Evolutionary conservation across 2,329 filamentous ascomycete species (phyloP).

Genomic region (Geosmithia flava): DNA sequence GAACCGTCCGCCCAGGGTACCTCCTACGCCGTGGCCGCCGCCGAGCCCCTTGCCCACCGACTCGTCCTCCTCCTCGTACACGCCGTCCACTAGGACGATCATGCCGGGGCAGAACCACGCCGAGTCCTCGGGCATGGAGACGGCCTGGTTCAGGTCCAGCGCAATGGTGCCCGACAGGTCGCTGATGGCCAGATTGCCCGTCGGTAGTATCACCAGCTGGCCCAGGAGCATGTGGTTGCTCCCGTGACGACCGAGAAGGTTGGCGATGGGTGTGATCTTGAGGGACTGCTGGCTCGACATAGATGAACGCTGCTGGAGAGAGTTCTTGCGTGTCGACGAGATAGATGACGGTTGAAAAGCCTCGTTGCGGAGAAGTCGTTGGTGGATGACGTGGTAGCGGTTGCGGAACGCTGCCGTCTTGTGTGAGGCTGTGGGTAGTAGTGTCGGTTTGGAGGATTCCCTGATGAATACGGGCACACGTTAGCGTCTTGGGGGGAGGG

Average conservation of each 20-base stretch:
- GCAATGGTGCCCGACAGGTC: constrained; percentile 82
- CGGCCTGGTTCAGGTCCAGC: constrained; percentile 70
- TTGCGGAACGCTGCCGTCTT: constrained; percentile 83
- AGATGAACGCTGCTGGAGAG: constrained; percentile 38
- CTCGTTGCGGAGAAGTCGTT: constrained; percentile 84
- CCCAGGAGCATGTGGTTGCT: constrained; percentile 79
- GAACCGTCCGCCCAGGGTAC: constrained; percentile 84
- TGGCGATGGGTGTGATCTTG: constrained; percentile 77
- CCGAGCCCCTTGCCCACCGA: constrained; percentile 58
- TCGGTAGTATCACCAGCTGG: constrained; percentile 67
- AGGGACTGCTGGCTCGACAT: constrained; percentile 55
- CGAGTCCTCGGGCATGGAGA: constrained; percentile 70
- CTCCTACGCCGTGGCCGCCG: constrained; percentile 71
- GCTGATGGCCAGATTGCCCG: constrained; percentile 69
- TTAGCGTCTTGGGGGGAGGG: neutral
- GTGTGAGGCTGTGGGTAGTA: constrained; percentile 65
- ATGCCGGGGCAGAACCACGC: constrained; percentile 93
- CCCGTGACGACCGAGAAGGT: constrained; percentile 65
- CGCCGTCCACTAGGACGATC: constrained; percentile 87
- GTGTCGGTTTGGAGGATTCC: constrained; percentile 49
- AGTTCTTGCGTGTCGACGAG: constrained; percentile 41
- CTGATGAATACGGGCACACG: constrained; percentile 18
- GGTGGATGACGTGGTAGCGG: constrained; percentile 83
- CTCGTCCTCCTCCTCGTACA: constrained; percentile 89
- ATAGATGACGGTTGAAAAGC: constrained; percentile 79